Conservation (phyloP, 1,284 basidiomycete genomes). For the Mycosarcoma mackinlayi region DNA sequence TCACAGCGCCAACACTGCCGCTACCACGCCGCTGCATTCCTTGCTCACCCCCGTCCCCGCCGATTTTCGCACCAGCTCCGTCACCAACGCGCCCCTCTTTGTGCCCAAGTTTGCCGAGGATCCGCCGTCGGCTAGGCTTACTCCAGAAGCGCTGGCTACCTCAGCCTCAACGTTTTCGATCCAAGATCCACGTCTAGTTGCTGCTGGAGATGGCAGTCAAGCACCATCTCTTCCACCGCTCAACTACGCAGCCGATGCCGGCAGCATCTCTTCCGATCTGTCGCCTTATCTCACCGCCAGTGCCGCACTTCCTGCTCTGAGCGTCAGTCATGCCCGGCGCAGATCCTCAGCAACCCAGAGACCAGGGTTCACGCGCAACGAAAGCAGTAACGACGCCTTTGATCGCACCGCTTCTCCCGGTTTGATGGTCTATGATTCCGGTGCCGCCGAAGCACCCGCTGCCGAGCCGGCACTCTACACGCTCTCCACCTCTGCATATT, state of each 20-base stretch:
- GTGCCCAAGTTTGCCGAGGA: slow-evolving; percentile 50
- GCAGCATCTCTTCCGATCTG: slow-evolving; percentile 13
- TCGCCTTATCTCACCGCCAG: slow-evolving; percentile 8
- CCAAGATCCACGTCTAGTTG: slow-evolving; percentile 1
- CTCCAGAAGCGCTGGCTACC: slow-evolving; percentile 10
- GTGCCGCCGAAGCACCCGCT: slow-evolving; percentile 25
- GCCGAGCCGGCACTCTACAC: slow-evolving; percentile 36
- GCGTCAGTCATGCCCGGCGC: slow-evolving; percentile 13
- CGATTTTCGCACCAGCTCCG: slow-evolving; percentile 48
- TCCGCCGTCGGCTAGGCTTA: slow-evolving; percentile 6
- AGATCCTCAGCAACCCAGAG: slow-evolving; percentile 31
- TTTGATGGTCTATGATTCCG: slow-evolving; percentile 28
- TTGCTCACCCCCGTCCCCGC: slow-evolving; percentile 37
- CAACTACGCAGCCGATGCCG: slow-evolving; percentile 1
- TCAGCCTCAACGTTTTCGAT: slow-evolving; percentile 1
- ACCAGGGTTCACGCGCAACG: slow-evolving; percentile 17
- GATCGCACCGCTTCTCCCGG: slow-evolving; percentile 43
- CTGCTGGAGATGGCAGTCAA: neutral
- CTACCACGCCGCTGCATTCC: slow-evolving; percentile 20
- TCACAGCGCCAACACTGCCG: slow-evolving; percentile 25
- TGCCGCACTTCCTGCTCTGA: neutral
- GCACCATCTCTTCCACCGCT: slow-evolving; percentile 12
- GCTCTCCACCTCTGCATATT: slow-evolving; percentile 7
- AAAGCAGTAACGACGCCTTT: slow-evolving; percentile 42
- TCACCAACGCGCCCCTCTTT: slow-evolving; percentile 58